Percentiles rank a stretch among this genome's conserved stretches.
These are phyloP conservation scores for Venturia pyrina DNA, from an alignment of 2,329 filamentous ascomycete species.

Conservation along the genomic window DNA sequence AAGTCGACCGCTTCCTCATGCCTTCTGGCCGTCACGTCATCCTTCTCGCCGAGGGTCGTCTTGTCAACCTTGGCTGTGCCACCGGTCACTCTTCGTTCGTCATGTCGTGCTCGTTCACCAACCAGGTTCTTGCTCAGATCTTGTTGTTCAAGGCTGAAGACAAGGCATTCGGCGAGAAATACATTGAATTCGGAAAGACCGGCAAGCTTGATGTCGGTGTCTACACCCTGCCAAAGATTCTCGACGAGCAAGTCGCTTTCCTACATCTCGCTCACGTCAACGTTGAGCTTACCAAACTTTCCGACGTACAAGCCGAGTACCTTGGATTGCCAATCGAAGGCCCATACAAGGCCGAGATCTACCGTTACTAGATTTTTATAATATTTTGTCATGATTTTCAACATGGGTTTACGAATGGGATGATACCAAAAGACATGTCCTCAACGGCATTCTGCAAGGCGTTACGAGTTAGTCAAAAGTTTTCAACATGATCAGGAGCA, in stretches of 20 bases:
- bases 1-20: constrained; percentile 98
- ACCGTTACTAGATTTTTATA: constrained; percentile 53
- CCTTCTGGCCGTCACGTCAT: constrained; percentile 92
- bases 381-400: constrained; percentile 29
- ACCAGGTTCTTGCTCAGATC: constrained; percentile 99
- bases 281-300: constrained; percentile 83
- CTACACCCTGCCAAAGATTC: constrained; percentile 96
- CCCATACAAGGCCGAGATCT: constrained; percentile 94
- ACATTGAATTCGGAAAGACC: constrained; percentile 87
- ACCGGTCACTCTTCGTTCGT: constrained; percentile 99
- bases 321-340: constrained; percentile 76
- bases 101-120: constrained; percentile 99
- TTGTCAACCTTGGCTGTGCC: constrained; percentile 98
- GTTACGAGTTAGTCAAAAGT: constrained; percentile 6
- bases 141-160: constrained; percentile 92
- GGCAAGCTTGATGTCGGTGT: constrained; percentile 87
- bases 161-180: constrained; percentile 80
- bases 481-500: constrained; percentile 4
- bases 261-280: constrained; percentile 92
- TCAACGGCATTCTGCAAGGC: constrained; percentile 46
- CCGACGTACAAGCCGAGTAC: constrained; percentile 84
- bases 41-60: constrained; percentile 93
- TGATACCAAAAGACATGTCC: constrained; percentile 50
- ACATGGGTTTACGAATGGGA: constrained; percentile 48
- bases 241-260: constrained; percentile 95